Conservation (phyloP, 192 early-diverging fungal genomes). For the Obelidium mucronatum region DNA sequence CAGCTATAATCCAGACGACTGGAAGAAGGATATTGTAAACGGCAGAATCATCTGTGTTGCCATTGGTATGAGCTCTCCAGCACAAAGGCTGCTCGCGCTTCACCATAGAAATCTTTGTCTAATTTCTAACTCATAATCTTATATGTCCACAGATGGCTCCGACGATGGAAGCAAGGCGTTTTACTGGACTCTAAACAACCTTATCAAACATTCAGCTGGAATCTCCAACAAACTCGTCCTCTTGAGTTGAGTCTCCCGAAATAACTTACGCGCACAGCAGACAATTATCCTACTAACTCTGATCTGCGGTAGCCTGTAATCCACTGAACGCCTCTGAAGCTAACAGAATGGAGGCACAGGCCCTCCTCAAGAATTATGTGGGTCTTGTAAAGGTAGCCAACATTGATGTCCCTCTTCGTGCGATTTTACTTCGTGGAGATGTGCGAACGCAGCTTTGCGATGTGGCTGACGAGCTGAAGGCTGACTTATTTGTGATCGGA, state of each 20-base stretch:
- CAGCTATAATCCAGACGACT: slow-evolving; percentile 14
- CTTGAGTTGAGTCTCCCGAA: not conserved
- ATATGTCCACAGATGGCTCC: slow-evolving; percentile 14
- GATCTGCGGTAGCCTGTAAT: not conserved
- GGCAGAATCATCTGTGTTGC: slow-evolving; percentile 23
- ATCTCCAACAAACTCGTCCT: slow-evolving; percentile 22
- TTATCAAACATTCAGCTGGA: not conserved
- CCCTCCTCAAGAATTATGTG: not conserved
- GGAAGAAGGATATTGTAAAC: slow-evolving; percentile 18
- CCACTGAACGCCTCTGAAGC: not conserved
- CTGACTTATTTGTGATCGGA: slow-evolving; percentile 64
- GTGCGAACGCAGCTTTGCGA: slow-evolving; percentile 61
- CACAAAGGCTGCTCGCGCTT: not conserved
- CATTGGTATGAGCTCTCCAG: not conserved
- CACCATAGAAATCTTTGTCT: not conserved
- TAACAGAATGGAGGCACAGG: not conserved
- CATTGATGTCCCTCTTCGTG: slow-evolving; percentile 9
- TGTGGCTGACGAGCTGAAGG: slow-evolving; percentile 59
- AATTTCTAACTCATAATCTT: too few species aligned
- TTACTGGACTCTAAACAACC: slow-evolving; percentile 15
- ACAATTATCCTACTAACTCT: not conserved
- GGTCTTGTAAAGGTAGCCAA: not conserved
- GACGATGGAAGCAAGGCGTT: slow-evolving; percentile 26
- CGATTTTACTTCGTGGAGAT: slow-evolving; percentile 55
- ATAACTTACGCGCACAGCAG: not conserved